Evolutionary conservation across 2,329 filamentous ascomycete genomes (phyloP).

Genomic region (Fusarium caatingaense): DNA sequence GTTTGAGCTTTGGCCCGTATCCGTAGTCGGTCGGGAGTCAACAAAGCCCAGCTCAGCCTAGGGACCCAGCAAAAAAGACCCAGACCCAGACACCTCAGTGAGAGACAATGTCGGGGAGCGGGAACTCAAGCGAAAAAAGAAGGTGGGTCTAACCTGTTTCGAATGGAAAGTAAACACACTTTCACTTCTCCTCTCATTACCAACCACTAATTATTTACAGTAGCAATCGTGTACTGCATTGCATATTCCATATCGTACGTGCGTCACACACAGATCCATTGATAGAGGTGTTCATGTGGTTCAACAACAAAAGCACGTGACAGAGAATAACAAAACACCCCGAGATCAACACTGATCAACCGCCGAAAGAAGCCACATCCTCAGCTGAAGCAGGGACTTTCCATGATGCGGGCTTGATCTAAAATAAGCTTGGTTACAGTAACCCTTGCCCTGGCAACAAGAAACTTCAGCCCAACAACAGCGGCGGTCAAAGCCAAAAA

Average conservation of each 20-base stretch:
- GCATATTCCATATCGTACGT: slow-evolving; percentile 4
- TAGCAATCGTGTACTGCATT: slow-evolving; percentile 3
- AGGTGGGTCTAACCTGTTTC: slow-evolving; percentile 36
- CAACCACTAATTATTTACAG: slow-evolving; percentile 7
- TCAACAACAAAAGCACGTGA: slow-evolving; percentile 30
- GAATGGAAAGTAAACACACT: slow-evolving; percentile 45
- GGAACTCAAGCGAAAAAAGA: slow-evolving; percentile 26
- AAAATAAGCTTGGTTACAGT: slow-evolving; percentile 28
- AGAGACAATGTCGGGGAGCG: slow-evolving; percentile 16
- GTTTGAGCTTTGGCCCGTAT: slow-evolving; percentile 24
- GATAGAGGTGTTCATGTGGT: slow-evolving; percentile 1
- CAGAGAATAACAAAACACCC: not conserved
- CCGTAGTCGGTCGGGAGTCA: slow-evolving; percentile 25
- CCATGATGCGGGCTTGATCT: slow-evolving; percentile 7
- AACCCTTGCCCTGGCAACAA: slow-evolving; percentile 28
- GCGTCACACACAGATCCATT: slow-evolving; percentile 29
- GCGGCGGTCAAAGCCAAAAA: slow-evolving; percentile 30
- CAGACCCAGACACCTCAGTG: not conserved
- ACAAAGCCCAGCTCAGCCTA: slow-evolving; percentile 15
- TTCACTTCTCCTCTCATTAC: not conserved
- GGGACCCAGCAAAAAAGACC: slow-evolving; percentile 3
- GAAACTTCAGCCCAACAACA: slow-evolving; percentile 33
- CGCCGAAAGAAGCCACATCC: not conserved
- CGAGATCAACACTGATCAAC: not conserved
- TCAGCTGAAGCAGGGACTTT: slow-evolving; percentile 1